phyloP scores from a whole-genome alignment of 192 early-diverging fungal genomes.

The Coemansia sp. region DNA sequence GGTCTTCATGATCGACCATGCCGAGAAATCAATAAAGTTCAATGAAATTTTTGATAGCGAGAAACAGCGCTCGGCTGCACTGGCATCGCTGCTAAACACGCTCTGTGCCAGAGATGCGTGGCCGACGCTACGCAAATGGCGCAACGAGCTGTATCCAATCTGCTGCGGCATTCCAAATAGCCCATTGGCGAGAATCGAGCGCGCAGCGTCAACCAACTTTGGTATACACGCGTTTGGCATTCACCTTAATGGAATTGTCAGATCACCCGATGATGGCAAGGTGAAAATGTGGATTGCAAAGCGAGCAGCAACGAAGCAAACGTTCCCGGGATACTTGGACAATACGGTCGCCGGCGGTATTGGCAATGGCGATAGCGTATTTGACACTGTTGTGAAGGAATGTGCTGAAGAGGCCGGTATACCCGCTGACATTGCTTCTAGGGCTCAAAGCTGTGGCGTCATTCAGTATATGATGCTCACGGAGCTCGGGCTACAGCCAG shows the following conservation, averaged over 20 bases:
- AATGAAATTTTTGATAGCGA: neutral
- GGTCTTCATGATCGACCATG: constrained; percentile 14
- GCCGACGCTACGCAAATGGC: constrained; percentile 62
- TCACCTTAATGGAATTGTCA: constrained; percentile 82
- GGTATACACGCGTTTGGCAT: constrained; percentile 86
- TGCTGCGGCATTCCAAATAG: constrained; percentile 55
- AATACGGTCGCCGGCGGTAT: constrained; percentile 83
- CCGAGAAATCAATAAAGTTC: constrained; percentile 7
- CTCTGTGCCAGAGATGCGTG: constrained; percentile 16
- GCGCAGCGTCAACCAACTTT: constrained; percentile 75
- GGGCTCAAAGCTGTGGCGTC: constrained; percentile 58
- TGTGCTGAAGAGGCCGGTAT: constrained; percentile 88
- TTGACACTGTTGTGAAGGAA: constrained; percentile 79
- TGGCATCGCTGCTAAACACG: constrained; percentile 18
- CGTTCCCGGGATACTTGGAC: constrained; percentile 82
- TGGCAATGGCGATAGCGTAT: constrained; percentile 48
- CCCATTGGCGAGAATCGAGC: constrained; percentile 65
- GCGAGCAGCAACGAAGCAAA: constrained; percentile 76
- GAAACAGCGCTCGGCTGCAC: constrained; percentile 11
- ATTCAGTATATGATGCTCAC: constrained; percentile 72
- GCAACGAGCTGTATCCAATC: constrained; percentile 82
- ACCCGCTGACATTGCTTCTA: constrained; percentile 54
- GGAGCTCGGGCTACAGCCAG: constrained; percentile 69
- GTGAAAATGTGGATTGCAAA: constrained; percentile 87
- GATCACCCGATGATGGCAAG: constrained; percentile 16